Base-by-base conservation (phyloP, 1,284 basidiomycete species). In the Heliocybe sulcata region DNA sequence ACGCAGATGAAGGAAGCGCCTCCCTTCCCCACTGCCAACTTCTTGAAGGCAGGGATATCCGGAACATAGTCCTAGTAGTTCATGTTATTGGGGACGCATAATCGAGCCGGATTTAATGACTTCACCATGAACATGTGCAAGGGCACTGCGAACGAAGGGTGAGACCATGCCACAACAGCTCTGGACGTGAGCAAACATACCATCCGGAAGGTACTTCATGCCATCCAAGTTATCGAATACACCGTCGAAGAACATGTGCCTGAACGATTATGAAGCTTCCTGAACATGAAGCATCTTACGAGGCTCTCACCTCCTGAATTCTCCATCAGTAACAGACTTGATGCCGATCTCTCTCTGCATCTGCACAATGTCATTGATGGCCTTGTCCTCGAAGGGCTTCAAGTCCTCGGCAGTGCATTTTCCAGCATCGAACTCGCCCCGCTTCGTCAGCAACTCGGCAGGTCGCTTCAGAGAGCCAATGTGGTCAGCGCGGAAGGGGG, bases 141-240 rank as follows among this genome's bases (percentile, higher is more conserved):
- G 1, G 70, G 69, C 3, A 70, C 70, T 70, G 50, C 4, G 25
- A 12, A 73, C 4, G 6, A 49, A 9, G 8, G 12, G 12, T 31
- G 19, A 20, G 35, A 20, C 35, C 19, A 11, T 19, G 19, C 3
- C 10, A 53, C 19, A 57, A 33, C 16, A 54, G 35, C 35, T 55
- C 35, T 27, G 52, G 51, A 50, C 47, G 55, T 53, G 54, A 10
- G 42, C 47, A 22, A 35, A 68, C 77, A 48, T 61, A 85, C 83
- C 76, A 53, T 77, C 76, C 9, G 77, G 71, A 47, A 83, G 65
- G 58, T 72, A 72, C 47, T 74, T 76, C 75, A 86, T 85, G 45
- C 87, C 85, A 48, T 84, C 78, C 57, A 83, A 67, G 58, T 73
- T 83, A 59, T 84, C 77, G 63, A 81, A 85, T 20, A 83, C 79